These are phyloP conservation scores for Lasiodiplodia sp. DNA, from an alignment of 2,329 filamentous ascomycete genomes.

Conservation along the genomic window DNA sequence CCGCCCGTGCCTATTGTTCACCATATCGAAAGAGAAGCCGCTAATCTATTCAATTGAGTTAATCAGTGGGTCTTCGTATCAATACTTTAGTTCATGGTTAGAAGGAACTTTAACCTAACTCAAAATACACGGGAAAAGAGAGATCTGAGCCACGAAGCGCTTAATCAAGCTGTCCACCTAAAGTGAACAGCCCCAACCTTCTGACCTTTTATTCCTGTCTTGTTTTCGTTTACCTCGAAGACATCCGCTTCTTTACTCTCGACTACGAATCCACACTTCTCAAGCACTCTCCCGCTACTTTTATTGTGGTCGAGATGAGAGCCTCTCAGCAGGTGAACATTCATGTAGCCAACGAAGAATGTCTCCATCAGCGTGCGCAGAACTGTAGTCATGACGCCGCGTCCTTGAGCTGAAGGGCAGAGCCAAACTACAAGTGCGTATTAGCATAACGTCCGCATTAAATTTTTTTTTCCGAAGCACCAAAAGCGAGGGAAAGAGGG, in stretches of 20 bases:
- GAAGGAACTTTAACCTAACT: too few species aligned
- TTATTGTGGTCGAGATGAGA: neutral
- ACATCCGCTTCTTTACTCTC: neutral
- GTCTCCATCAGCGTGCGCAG: neutral
- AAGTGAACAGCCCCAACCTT: neutral
- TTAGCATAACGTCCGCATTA: neutral
- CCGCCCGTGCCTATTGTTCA: too few species aligned
- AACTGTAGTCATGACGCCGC: neutral
- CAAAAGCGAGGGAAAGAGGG: neutral
- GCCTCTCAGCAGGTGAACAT: neutral
- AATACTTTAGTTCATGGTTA: too few species aligned
- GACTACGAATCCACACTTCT: neutral
- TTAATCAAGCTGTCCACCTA: neutral
- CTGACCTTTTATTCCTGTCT: neutral
- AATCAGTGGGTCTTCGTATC: too few species aligned
- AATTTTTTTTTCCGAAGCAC: neutral
- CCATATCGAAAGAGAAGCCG: too few species aligned
- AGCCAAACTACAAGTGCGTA: neutral
- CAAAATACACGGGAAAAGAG: neutral
- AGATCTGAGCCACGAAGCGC: neutral
- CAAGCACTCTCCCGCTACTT: neutral
- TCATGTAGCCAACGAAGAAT: constrained; percentile 7
- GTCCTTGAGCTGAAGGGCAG: neutral
- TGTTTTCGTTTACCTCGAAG: neutral
- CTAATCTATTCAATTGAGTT: too few species aligned